Conservation (phyloP, 1,139 yeast species). For the Hyphopichia fennica region DNA sequence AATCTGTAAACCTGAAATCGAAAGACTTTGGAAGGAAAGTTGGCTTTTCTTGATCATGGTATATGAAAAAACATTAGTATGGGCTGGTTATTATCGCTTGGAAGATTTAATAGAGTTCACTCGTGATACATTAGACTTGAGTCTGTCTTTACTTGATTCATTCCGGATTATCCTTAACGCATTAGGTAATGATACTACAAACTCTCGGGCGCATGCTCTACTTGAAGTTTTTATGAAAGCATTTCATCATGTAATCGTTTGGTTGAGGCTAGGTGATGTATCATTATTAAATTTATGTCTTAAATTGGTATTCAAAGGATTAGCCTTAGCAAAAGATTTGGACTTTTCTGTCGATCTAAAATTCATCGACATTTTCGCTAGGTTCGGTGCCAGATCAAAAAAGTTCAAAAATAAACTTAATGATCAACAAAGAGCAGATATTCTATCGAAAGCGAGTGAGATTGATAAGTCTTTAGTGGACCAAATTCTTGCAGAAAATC, state of each 20-base stretch:
- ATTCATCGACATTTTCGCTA: conserved; percentile 54
- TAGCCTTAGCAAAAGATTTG: conserved; percentile 60
- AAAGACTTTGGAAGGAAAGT: conserved; percentile 59
- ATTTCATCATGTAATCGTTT: conserved; percentile 63
- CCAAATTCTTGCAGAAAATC: conserved; percentile 46
- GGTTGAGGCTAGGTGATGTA: conserved; percentile 81
- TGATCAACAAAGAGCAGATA: conserved; percentile 57
- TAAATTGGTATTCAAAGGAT: conserved; percentile 61
- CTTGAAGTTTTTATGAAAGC: conserved; percentile 46
- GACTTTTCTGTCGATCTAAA: conserved; percentile 47
- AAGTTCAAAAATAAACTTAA: conserved; percentile 65
- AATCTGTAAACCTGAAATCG: conserved; percentile 15
- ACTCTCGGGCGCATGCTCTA: conserved; percentile 18
- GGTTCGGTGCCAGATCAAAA: conserved; percentile 64
- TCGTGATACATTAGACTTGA: conserved; percentile 79
- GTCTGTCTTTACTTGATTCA: conserved; percentile 66
- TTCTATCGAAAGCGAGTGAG: conserved; percentile 56
- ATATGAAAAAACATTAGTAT: conserved; percentile 63
- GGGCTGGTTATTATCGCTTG: conserved; percentile 68
- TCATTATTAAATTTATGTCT: conserved; percentile 77
- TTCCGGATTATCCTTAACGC: conserved; percentile 53
- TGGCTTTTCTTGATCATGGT: conserved; percentile 76
- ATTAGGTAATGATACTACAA: conserved; percentile 12
- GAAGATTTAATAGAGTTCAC: conserved; percentile 73
- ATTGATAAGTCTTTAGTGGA: conserved; percentile 57